These are phyloP conservation scores for Suillus sp. DNA, from an alignment of 768 basidiomycete species.

Conservation along the genomic window DNA sequence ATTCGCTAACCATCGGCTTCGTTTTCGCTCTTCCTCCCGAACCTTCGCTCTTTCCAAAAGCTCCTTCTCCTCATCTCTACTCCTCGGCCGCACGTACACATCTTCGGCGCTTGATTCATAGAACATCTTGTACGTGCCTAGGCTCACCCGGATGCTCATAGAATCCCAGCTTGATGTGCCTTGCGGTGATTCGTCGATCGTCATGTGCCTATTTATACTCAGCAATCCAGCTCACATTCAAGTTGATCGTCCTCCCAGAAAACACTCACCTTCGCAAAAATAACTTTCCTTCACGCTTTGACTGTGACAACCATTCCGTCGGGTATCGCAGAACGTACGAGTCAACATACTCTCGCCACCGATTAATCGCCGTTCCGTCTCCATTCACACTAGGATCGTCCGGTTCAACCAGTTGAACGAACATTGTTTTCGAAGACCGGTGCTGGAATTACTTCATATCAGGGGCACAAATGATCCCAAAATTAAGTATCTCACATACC, in stretches of 20 bases:
- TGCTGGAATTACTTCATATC: slow-evolving; percentile 43
- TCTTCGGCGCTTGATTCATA: slow-evolving; percentile 73
- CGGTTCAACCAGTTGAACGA: slow-evolving; percentile 58
- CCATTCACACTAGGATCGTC: slow-evolving; percentile 68
- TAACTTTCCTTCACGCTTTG: slow-evolving; percentile 39
- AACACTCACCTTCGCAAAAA: slow-evolving; percentile 64
- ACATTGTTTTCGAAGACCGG: slow-evolving; percentile 53
- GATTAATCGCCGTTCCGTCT: slow-evolving; percentile 47
- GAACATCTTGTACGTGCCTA: slow-evolving; percentile 66
- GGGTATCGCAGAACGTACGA: slow-evolving; percentile 70
- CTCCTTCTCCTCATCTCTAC: slow-evolving; percentile 35
- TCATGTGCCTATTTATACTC: slow-evolving; percentile 55
- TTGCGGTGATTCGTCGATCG: slow-evolving; percentile 33
- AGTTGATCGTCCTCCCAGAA: slow-evolving; percentile 14
- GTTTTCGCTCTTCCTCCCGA: slow-evolving; percentile 60
- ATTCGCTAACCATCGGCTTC: slow-evolving; percentile 37
- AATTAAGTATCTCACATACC: slow-evolving; percentile 47
- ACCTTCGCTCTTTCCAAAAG: slow-evolving; percentile 42
- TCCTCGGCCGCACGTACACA: slow-evolving; percentile 41
- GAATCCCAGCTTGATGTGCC: slow-evolving; percentile 20
- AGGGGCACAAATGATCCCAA: slow-evolving; percentile 15
- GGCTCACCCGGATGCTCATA: slow-evolving; percentile 52
- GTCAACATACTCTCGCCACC: slow-evolving; percentile 77
- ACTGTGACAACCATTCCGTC: slow-evolving; percentile 67
- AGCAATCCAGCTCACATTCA: slow-evolving; percentile 23